Conservation (phyloP, 495 filamentous ascomycete species). For the Copromyces sp. region DNA sequence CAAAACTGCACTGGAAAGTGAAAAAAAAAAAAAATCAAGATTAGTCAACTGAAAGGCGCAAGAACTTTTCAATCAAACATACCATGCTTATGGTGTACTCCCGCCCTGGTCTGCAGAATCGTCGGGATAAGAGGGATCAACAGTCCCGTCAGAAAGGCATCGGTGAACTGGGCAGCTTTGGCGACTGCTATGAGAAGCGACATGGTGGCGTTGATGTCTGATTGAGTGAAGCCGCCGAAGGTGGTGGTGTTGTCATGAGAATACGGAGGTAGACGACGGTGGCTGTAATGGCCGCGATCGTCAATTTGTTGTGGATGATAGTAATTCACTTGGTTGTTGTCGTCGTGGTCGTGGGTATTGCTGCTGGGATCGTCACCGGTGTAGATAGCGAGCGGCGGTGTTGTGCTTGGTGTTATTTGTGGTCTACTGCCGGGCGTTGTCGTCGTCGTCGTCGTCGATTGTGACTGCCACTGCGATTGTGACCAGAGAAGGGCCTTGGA, state of each 20-base stretch:
- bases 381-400: background rate
- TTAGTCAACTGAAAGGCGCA: background rate
- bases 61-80: background rate
- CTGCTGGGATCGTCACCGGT: background rate
- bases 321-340: background rate
- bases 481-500: background rate
- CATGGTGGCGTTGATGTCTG: background rate
- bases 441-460: background rate
- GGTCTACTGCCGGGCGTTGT: background rate
- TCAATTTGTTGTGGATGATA: background rate
- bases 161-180: background rate
- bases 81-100: conserved; percentile 14
- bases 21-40: background rate
- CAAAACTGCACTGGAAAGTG: conserved; percentile 16
- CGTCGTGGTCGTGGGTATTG: background rate
- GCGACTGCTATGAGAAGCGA: background rate
- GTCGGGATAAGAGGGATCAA: conserved; percentile 17
- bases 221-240: background rate
- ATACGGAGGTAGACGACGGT: background rate
- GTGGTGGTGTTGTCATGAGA: background rate
- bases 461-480: background rate
- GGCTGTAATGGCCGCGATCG: background rate
- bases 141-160: background rate
- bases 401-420: background rate
- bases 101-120: conserved; percentile 9